Conservation (phyloP, 345 rosid species). For the Anastatica hierochuntica region DNA sequence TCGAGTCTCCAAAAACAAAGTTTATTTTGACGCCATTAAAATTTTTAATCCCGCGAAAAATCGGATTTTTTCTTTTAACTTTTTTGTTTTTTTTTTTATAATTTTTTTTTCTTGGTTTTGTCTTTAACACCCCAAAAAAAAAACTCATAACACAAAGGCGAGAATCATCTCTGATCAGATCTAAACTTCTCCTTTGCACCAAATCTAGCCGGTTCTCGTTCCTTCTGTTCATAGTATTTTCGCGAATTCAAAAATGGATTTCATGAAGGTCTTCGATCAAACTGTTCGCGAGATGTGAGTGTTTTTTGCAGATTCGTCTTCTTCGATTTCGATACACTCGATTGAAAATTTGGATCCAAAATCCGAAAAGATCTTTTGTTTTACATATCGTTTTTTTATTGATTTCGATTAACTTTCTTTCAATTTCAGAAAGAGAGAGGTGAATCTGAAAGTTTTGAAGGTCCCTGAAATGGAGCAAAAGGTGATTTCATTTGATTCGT, state of each 20-base stretch:
- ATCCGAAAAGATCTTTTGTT: slow-evolving; percentile 1
- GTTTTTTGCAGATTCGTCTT: neutral
- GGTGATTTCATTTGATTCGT: slow-evolving; percentile 39
- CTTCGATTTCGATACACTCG: neutral
- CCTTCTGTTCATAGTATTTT: neutral
- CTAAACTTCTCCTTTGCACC: slow-evolving; percentile 21
- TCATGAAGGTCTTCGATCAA: slow-evolving; percentile 97
- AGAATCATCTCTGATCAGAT: slow-evolving; percentile 22
- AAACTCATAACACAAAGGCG: neutral
- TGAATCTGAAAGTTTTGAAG: slow-evolving; percentile 92
- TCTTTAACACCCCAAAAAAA: neutral
- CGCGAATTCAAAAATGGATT: slow-evolving; percentile 66
- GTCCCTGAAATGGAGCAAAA: slow-evolving; percentile 98
- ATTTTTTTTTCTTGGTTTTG: no score
- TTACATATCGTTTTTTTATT: neutral
- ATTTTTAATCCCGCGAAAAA: neutral
- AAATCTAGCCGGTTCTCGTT: slow-evolving; percentile 2
- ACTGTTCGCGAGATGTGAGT: slow-evolving; percentile 96
- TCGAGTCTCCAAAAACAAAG: no score
- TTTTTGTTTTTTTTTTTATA: neutral
- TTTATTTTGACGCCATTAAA: slow-evolving; percentile 1
- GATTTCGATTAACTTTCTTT: neutral
- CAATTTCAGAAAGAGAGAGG: slow-evolving; percentile 78
- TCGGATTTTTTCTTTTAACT: neutral
- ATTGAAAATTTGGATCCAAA: neutral